Percentiles rank a stretch among this genome's conserved stretches.
phyloP scores from a whole-genome alignment of 805 yeast genomes.

The Starmerella tilneyi region DNA sequence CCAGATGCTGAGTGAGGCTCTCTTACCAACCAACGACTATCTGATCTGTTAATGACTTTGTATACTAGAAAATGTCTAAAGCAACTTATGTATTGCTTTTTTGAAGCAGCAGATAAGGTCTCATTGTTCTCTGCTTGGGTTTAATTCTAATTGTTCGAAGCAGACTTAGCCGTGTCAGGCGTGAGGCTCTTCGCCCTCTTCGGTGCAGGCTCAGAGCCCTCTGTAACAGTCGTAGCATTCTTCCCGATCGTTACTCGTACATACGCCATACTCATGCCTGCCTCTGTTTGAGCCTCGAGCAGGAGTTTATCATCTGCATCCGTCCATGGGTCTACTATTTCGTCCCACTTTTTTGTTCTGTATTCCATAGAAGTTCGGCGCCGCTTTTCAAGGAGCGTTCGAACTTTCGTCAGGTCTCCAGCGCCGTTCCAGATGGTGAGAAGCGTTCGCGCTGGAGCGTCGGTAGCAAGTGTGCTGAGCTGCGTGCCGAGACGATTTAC shows the following conservation, averaged over 20 bases:
- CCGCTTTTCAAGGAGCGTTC: slow-evolving; percentile 37
- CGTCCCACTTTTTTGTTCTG: slow-evolving; percentile 37
- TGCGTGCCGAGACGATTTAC: slow-evolving; percentile 34
- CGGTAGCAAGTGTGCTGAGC: slow-evolving; percentile 40
- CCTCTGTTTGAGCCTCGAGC: slow-evolving; percentile 38
- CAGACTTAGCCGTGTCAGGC: too few species aligned
- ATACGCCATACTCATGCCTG: slow-evolving; percentile 53
- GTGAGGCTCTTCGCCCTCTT: too few species aligned
- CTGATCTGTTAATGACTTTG: too few species aligned
- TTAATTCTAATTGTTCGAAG: too few species aligned
- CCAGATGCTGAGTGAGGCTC: not conserved
- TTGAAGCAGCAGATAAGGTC: not conserved
- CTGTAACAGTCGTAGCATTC: not conserved
- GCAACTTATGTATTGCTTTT: not conserved
- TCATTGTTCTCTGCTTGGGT: too few species aligned
- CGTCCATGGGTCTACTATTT: slow-evolving; percentile 44
- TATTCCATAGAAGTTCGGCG: slow-evolving; percentile 38
- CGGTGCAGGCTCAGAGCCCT: too few species aligned
- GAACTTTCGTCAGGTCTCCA: slow-evolving; percentile 45
- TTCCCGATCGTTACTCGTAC: slow-evolving; percentile 33
- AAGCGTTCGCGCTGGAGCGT: slow-evolving; percentile 49
- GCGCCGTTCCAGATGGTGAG: slow-evolving; percentile 53
- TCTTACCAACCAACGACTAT: too few species aligned
- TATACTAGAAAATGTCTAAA: not conserved
- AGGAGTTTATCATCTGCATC: slow-evolving; percentile 41